Base-by-base conservation (phyloP, 768 basidiomycete genomes). In the Mycena floridula region DNA sequence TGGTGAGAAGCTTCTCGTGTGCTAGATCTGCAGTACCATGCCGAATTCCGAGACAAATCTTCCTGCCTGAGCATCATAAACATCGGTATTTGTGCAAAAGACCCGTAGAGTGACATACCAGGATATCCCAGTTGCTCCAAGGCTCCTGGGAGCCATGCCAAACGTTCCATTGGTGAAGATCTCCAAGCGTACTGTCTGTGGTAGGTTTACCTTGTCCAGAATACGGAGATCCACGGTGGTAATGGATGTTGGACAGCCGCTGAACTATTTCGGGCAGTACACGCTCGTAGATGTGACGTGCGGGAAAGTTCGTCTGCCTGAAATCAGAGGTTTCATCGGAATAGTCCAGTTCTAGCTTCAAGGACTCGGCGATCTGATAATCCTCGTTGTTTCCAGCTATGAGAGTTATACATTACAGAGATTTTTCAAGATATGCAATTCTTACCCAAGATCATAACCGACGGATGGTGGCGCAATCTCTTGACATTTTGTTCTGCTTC, bases 41-140 rank as follows among this genome's bases (percentile, higher is more conserved):
- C 92, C 92, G 52, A 95, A 95, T 60, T 96, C 93, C 6, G 89
- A 92, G 22, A 97, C 89, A 64, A 97, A 97, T 26, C 95, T 80
- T 12, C 40, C 40, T 37, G n/a, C 5, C n/a, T n/a, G n/a, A 7
- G 5, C 8, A 13, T 48, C 24, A 41, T 36, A n/a, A 25, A 18
- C 22, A 13, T 11, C 22, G 21, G n/a, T 21, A n/a, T n/a, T 45
- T 41, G 25, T 15, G 26, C 20, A 18, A 16, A 21, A 23, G 37
- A 15, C n/a, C 37, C 11, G 28, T 32, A 11, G 28, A 32, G 11
- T 11, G 28, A 11, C 28, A 7, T 16, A 9, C n/a, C 32, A 43
- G 39, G 25, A 77, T 79, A 55, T 95, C 90, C 91, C 93, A 97
- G 47, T 94, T 89, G 50, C 87, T 81, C 89, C 93, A 98, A 0